phyloP scores from a whole-genome alignment of 2,329 filamentous ascomycete genomes.

The Colletotrichum melonis region DNA sequence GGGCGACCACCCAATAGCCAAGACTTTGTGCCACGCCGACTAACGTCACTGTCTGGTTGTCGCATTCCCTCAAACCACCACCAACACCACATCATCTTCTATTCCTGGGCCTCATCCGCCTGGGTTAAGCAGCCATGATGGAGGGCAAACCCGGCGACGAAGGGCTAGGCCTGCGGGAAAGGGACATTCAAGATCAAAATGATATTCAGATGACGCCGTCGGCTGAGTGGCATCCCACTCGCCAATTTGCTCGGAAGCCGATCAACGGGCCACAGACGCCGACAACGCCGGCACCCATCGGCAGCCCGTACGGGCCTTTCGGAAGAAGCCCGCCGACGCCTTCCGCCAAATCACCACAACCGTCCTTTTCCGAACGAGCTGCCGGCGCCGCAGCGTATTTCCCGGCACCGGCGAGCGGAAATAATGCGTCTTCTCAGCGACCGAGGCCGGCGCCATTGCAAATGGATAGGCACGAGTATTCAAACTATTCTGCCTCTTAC shows the following conservation, averaged over 20 bases:
- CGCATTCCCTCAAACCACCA: neutral
- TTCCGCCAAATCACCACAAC: conserved; percentile 8
- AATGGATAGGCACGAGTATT: conserved; percentile 25
- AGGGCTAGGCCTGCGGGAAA: conserved; percentile 17
- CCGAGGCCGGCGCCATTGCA: conserved; percentile 32
- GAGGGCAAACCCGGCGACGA: neutral
- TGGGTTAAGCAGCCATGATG: neutral
- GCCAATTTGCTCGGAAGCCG: conserved; percentile 19
- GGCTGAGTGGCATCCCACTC: conserved; percentile 19
- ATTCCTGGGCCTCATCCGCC: neutral
- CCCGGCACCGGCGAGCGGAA: neutral
- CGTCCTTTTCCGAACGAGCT: conserved; percentile 19
- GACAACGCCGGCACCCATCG: conserved; percentile 30
- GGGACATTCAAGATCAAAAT: neutral
- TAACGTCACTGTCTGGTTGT: neutral
- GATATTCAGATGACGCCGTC: conserved; percentile 25
- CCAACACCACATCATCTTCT: neutral
- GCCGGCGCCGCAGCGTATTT: conserved; percentile 23
- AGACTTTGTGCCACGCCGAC: neutral
- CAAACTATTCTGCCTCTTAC: conserved; percentile 25
- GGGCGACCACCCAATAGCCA: neutral
- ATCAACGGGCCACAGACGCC: conserved; percentile 3
- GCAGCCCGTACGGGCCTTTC: conserved; percentile 18
- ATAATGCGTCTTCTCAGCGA: neutral
- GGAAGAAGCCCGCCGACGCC: conserved; percentile 21